Evolutionary conservation across 352 stramenopile genomes (phyloP), one percentile per base, ranked within the genome.

Genomic region (Globisporangium mamillatum): DNA sequence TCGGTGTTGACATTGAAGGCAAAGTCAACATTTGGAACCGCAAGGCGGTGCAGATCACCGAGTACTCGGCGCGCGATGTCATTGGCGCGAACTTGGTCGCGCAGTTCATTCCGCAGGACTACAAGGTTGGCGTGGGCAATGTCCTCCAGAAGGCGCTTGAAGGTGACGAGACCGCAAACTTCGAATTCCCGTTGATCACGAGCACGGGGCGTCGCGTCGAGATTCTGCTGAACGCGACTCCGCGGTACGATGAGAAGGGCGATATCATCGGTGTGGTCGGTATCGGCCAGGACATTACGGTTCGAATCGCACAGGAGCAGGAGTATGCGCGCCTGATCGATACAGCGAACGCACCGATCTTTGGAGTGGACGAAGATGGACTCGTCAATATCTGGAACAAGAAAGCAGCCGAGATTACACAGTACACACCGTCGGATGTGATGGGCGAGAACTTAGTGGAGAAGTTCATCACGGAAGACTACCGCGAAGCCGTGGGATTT

Each of bases 331-430:
- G 88, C 20, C 73, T 95, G 2, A 81, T 95, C 60, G 82, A 95
- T 58, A 80, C 81, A 1, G 87, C 85, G 1, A 93, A 95, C 44
- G 87, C 87, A 3, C 87, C 86, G 27, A 92, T 91, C 63, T 92
- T 95, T 58, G 85, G 81, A 1, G 82, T 94, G 9, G 81, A 93
- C 46, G 71, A 75, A 32, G 75, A 96, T 44, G 87, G 89, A 4
- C 70, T 72, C 22, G 89, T 97, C 8, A 95, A 94, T 60, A 96
- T 96, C 67, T 97, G 89, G 89, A 97, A 98, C 71, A 86, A 97
- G 55, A 98, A 97, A 68, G 90, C 91, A 9, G 86, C 85, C 9
- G 86, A 95, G 27, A 93, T 95, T 63, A 98, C 93, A 44, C 91
- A 97, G 70, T 98, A 97, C 71, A 80, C 80, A 7, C 86, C 84